phyloP scores from a whole-genome alignment of 2,329 filamentous ascomycete genomes.

The Penicillium freii region DNA sequence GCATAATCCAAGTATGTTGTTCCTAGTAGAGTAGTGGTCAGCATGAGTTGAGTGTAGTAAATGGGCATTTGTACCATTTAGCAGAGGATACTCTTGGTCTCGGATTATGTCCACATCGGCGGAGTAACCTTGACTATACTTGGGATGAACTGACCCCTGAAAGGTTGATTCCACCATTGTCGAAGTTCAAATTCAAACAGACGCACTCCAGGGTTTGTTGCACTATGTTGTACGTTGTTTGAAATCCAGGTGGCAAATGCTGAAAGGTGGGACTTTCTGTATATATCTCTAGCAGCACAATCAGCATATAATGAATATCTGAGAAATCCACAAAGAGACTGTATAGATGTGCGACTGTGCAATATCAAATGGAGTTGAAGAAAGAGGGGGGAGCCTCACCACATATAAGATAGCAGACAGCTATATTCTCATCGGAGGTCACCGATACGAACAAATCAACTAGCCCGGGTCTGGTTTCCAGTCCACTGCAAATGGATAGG shows the following conservation, averaged over 20 bases:
- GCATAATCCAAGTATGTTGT: slow-evolving; percentile 89
- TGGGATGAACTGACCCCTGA: background rate
- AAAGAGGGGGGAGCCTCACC: slow-evolving; percentile 4
- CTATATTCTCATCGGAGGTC: slow-evolving; percentile 22
- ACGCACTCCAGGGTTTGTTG: background rate
- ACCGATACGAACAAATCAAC: slow-evolving; percentile 18
- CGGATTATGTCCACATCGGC: slow-evolving; percentile 50
- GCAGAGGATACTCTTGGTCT: slow-evolving; percentile 47
- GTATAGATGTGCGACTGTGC: slow-evolving; percentile 8
- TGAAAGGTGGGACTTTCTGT: background rate
- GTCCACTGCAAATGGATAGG: background rate
- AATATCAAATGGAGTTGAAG: slow-evolving; percentile 9
- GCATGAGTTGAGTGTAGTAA: background rate
- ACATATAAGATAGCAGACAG: slow-evolving; percentile 14
- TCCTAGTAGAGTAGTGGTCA: slow-evolving; percentile 47
- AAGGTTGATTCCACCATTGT: slow-evolving; percentile 1
- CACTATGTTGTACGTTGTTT: background rate
- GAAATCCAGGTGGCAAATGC: background rate
- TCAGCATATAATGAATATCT: slow-evolving; percentile 5
- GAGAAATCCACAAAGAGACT: slow-evolving; percentile 8
- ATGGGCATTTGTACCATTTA: slow-evolving; percentile 33
- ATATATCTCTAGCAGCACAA: background rate
- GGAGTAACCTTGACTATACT: slow-evolving; percentile 38
- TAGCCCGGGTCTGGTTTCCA: background rate
- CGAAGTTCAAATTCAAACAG: background rate